These are phyloP conservation scores for Oemleria cerasiformis DNA, from an alignment of 306 rosid species.

Conservation along the genomic window DNA sequence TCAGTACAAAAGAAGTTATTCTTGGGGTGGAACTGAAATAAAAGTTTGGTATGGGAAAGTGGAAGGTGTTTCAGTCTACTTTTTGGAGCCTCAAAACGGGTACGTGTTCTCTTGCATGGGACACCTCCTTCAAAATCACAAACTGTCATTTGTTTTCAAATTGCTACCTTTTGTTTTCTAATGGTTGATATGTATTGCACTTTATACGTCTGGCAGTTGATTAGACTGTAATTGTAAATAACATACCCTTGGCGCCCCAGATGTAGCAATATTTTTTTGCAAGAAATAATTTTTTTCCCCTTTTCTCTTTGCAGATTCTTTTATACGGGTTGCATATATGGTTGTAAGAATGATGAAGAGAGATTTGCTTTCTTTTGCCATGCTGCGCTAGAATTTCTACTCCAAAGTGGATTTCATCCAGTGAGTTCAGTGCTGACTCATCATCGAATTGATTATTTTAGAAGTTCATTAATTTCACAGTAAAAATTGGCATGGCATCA, in stretches of 20 bases:
- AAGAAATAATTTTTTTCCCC: neutral
- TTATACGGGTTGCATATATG: conserved; percentile 70
- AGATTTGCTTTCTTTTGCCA: conserved; percentile 96
- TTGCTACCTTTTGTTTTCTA: neutral
- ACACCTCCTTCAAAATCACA: neutral
- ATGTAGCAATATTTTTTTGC: neutral
- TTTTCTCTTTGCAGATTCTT: conserved; percentile 55
- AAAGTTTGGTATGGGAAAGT: conserved; percentile 94
- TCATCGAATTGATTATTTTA: conserved; percentile 1
- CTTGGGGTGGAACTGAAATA: conserved; percentile 87
- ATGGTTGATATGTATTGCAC: neutral
- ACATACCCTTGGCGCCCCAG: neutral
- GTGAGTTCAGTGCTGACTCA: conserved; percentile 47
- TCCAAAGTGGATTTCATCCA: conserved; percentile 79
- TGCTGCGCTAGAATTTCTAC: conserved; percentile 91
- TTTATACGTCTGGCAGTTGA: conserved; percentile 1
- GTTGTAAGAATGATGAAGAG: conserved; percentile 77
- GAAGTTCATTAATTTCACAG: neutral
- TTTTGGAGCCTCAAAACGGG: conserved; percentile 98
- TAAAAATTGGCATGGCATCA: neutral
- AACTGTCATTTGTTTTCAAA: neutral
- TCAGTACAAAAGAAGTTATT: conserved; percentile 46
- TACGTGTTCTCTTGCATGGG: conserved; percentile 29
- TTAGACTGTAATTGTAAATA: neutral
- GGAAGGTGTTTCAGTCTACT: conserved; percentile 86